These are phyloP conservation scores for Sanguinoderma infundibulare DNA, from an alignment of 1,284 basidiomycete genomes.

Conservation along the genomic window DNA sequence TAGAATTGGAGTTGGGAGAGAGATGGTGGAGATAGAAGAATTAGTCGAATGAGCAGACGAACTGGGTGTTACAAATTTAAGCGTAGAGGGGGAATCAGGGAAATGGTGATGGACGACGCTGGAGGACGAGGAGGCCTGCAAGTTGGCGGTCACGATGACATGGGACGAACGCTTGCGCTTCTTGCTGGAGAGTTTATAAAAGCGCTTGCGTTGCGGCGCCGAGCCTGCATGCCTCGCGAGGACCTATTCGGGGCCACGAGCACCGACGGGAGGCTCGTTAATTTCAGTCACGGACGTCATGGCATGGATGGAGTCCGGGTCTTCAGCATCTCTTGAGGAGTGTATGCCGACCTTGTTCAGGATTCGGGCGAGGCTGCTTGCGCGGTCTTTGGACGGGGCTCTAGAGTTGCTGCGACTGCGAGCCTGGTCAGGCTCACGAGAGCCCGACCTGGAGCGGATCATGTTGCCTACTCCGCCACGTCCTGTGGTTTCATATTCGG, in stretches of 20 bases:
- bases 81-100: constrained; percentile 18
- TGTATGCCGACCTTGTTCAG: constrained; percentile 24
- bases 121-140: constrained; percentile 22
- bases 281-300: constrained; percentile 14
- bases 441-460: constrained; percentile 45
- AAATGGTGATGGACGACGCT: constrained; percentile 15
- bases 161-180: constrained; percentile 20
- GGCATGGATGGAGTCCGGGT: background rate
- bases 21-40: constrained; percentile 23
- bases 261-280: constrained; percentile 3
- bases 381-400: constrained; percentile 22
- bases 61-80: constrained; percentile 14
- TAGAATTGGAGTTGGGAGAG: constrained; percentile 13
- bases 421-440: constrained; percentile 38
- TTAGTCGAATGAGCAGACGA: constrained; percentile 19
- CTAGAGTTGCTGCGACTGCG: constrained; percentile 26
- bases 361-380: constrained; percentile 20
- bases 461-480: constrained; percentile 82
- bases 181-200: constrained; percentile 4
- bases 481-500: constrained; percentile 48
- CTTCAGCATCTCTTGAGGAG: constrained; percentile 14
- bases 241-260: constrained; percentile 30
- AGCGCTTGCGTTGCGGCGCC: constrained; percentile 24
- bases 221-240: constrained; percentile 30
- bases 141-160: constrained; percentile 12